phyloP scores from a whole-genome alignment of 805 yeast genomes.

The Schwanniomyces sp. region DNA sequence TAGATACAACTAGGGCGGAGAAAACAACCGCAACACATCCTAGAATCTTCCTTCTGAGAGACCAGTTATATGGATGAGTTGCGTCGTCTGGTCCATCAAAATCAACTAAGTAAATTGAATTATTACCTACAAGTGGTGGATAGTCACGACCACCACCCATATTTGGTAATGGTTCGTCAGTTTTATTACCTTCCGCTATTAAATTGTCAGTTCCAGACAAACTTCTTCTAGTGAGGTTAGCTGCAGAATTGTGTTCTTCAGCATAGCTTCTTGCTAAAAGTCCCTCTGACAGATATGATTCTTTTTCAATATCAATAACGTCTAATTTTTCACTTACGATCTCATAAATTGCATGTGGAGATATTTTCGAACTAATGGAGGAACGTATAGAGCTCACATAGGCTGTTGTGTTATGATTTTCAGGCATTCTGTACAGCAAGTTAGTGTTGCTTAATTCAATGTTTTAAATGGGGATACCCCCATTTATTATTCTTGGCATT shows the following conservation, averaged over 20 bases:
- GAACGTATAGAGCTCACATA: no score
- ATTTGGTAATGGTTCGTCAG: constrained; percentile 30
- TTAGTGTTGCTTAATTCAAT: no score
- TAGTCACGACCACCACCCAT: constrained; percentile 70
- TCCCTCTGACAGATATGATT: constrained; percentile 10
- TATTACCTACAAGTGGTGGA: constrained; percentile 66
- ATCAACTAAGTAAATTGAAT: constrained; percentile 60
- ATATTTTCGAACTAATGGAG: neutral
- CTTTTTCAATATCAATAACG: neutral
- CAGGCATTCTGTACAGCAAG: no score
- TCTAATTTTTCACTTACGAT: neutral
- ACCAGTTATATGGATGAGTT: constrained; percentile 77
- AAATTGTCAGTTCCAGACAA: constrained; percentile 28
- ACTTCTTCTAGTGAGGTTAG: constrained; percentile 20
- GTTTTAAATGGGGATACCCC: no score
- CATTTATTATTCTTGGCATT: no score
- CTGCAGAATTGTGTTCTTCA: constrained; percentile 12
- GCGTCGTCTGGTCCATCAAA: constrained; percentile 83
- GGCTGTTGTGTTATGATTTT: no score
- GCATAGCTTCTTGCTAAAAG: constrained; percentile 23
- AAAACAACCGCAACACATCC: constrained; percentile 27
- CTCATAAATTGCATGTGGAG: constrained; percentile 2
- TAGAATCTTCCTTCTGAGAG: constrained; percentile 26
- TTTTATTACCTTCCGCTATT: constrained; percentile 22
- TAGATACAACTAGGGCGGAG: constrained; percentile 47